Base-by-base conservation (phyloP, 495 filamentous ascomycete genomes). In the Penicillium nucicola region DNA sequence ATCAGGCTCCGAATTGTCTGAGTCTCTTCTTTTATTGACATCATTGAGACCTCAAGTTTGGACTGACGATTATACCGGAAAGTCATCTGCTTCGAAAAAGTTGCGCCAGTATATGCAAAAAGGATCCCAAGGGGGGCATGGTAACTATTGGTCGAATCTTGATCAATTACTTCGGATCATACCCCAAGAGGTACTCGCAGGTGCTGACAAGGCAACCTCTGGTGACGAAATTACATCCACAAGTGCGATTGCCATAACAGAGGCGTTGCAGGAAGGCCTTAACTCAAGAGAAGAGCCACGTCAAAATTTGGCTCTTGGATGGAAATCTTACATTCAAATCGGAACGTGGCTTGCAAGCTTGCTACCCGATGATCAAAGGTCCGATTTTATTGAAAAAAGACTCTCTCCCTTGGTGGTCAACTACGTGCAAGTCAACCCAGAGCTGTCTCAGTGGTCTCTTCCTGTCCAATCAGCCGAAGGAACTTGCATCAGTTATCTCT, bases 21-120 rank as follows among this genome's bases (percentile, higher is more conserved):
- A 84, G 39, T 74, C 79, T 10, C 61, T 97, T 18, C 65, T 80
- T 13, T 65, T 72, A 12, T 61, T 95, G 22, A 91, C 92, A 0
- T 55, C 65, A 8, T 61, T 57, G 17, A 76, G 81, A 25, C 87
- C 92, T 2, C 75, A 84, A 13, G 71, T 90, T 15, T 98, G 92
- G 93, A 87, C 81, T 3, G 72, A 78, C 0, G 72, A 83, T 31
- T 87, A 87, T 60, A 74, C 66, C 13, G 75, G 76, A 47, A 92
- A 90, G 61, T 86, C 82, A 34, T 72, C 84, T 20, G 77, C 85
- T 0, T 69, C 83, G 1, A 77, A 79, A 25, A 76, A 83, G 22
- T 58, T 98, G 3, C 78, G 75, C 28, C 74, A 81, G 15, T 95
- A 95, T 57, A 71, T 97, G n/a, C 82, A 86, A 47, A 84, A 84